Conservation (phyloP, 2,329 filamentous ascomycete genomes). For the Dactylellina drechsleri region DNA sequence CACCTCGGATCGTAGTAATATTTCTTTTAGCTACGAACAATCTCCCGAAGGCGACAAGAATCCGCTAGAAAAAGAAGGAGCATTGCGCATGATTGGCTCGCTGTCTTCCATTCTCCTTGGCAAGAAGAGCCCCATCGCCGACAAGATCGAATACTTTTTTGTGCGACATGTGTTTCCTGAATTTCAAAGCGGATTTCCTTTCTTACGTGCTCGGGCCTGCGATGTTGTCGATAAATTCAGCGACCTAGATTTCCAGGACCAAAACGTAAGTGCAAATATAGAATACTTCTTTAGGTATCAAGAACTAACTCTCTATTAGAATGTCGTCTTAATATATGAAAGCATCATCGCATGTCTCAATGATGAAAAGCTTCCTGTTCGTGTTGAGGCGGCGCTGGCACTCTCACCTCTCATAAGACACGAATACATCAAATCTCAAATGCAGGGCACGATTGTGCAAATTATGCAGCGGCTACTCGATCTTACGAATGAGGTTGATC, state of each 20-base stretch:
- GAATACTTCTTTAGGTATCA: not conserved
- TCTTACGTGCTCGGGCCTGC: conserved; percentile 91
- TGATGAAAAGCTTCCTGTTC: conserved; percentile 88
- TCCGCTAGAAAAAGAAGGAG: conserved; percentile 94
- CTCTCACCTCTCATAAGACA: conserved; percentile 95
- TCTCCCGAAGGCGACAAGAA: conserved; percentile 89
- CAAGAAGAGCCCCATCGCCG: conserved; percentile 97
- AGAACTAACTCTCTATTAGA: conserved; percentile 62
- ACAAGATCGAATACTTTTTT: conserved; percentile 98
- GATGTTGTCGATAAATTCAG: conserved; percentile 99
- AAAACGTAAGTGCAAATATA: conserved; percentile 66
- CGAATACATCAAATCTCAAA: conserved; percentile 89
- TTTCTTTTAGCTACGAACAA: conserved; percentile 60
- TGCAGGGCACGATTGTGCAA: conserved; percentile 97
- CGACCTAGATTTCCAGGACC: conserved; percentile 94
- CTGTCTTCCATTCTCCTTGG: conserved; percentile 91
- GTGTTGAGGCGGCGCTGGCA: conserved; percentile 91
- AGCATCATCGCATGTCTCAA: conserved; percentile 98
- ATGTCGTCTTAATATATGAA: conserved; percentile 93
- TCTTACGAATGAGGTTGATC: conserved; percentile 95
- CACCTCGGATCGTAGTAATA: not conserved
- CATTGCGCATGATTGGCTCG: conserved; percentile 95
- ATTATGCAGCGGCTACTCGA: conserved; percentile 99
- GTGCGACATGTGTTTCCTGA: conserved; percentile 98
- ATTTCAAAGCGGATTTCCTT: conserved; percentile 90